Evolutionary conservation across 139 green algal species (phyloP).

Genomic region (Chlamydomonas eustigma): DNA sequence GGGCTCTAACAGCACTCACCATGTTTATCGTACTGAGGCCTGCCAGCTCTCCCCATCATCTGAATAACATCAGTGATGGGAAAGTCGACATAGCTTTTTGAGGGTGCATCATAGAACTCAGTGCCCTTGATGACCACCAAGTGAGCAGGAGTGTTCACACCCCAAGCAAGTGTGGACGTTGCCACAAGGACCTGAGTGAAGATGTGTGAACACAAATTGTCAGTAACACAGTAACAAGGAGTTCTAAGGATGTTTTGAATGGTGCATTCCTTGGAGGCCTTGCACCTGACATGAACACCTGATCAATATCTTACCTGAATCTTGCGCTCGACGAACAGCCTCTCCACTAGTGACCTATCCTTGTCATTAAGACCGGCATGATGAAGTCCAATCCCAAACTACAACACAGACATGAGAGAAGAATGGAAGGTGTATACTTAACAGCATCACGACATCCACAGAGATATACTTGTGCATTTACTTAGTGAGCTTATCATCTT

Average conservation of each 20-base stretch:
- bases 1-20: conserved; percentile 25
- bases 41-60: conserved; percentile 87
- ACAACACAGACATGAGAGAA: background rate
- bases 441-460: too few relatives aligned
- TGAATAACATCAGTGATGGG: conserved; percentile 93
- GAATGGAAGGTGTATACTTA: background rate
- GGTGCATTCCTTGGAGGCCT: too few relatives aligned
- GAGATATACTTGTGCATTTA: too few relatives aligned
- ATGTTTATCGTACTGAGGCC: conserved; percentile 89
- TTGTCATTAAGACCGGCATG: conserved; percentile 85
- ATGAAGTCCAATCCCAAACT: conserved; percentile 96
- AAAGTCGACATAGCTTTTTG: conserved; percentile 84
- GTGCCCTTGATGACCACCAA: conserved; percentile 97
- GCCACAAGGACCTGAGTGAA: conserved; percentile 72
- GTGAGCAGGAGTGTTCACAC: conserved; percentile 92
- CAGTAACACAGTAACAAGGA: background rate
- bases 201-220: background rate
- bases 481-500: too few relatives aligned
- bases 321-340: conserved; percentile 82
- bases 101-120: conserved; percentile 86
- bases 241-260: too few relatives aligned
- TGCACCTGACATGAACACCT: too few relatives aligned
- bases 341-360: conserved; percentile 82
- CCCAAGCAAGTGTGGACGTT: conserved; percentile 91
- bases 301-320: conserved; percentile 72